Evolutionary conservation across 129 eudicot genomes (phyloP).

Genomic region (Cynara cardunculus): DNA sequence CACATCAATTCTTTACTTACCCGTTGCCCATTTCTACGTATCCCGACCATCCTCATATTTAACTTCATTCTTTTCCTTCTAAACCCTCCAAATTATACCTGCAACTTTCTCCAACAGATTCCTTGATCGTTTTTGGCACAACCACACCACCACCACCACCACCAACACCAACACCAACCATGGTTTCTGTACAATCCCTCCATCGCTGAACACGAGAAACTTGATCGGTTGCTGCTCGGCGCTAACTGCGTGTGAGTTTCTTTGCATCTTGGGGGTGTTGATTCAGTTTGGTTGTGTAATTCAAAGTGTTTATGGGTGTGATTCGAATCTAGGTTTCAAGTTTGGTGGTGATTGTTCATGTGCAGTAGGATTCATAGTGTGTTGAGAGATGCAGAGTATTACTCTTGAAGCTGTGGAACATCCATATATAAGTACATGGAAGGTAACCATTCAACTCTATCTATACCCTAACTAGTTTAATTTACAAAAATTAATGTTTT

Average conservation of each 20-base stretch:
- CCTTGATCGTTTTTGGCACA: background rate
- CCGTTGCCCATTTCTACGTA: no score
- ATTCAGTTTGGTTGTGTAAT: background rate
- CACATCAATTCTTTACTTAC: background rate
- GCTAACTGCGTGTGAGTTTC: background rate
- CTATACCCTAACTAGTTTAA: no score
- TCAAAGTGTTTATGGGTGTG: background rate
- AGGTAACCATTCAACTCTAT: background rate
- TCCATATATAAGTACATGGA: constrained; percentile 12
- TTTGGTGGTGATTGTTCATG: background rate
- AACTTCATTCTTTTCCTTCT: background rate
- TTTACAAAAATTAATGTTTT: no score
- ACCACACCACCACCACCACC: no score
- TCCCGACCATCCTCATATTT: no score
- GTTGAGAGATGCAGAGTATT: constrained; percentile 12
- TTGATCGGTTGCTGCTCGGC: background rate
- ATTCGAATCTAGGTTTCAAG: no score
- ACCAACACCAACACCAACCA: background rate
- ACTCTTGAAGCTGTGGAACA: constrained; percentile 16
- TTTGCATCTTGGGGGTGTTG: background rate
- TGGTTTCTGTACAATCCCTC: background rate
- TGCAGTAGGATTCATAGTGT: background rate
- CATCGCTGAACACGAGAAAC: background rate
- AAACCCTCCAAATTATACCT: background rate
- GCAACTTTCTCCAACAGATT: background rate